Percentiles rank a stretch among this genome's conserved stretches.
Evolutionary conservation across 169 alveolate species (phyloP).

Genomic region (Plasmodium gonderi): DNA sequence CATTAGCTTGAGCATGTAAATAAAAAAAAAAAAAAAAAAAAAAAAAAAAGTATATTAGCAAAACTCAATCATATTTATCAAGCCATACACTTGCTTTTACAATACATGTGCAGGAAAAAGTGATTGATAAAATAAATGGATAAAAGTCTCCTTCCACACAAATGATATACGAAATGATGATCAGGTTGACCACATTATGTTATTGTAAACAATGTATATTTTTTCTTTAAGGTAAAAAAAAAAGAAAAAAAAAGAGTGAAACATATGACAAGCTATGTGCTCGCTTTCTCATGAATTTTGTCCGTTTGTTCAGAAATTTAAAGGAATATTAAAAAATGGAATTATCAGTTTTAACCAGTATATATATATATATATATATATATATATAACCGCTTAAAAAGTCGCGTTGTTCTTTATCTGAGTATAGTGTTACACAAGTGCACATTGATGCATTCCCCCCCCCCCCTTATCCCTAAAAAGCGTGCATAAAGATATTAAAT

Average conservation of each 20-base stretch:
- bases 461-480: neutral
- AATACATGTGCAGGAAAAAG: neutral
- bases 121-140: neutral
- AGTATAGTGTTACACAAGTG: neutral
- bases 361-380: too few relatives aligned
- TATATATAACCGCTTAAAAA: neutral
- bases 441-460: neutral
- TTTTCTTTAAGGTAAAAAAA: neutral
- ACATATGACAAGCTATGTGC: too few relatives aligned
- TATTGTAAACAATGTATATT: neutral
- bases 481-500: neutral
- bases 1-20: neutral
- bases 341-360: neutral
- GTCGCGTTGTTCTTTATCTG: neutral
- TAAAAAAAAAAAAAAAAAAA: too few relatives aligned
- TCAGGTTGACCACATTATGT: neutral
- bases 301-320: neutral
- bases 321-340: neutral
- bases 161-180: neutral
- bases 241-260: too few relatives aligned
- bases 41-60: neutral
- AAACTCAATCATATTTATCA: neutral
- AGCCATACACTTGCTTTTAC: neutral
- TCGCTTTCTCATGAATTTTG: too few relatives aligned
- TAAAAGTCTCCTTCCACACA: neutral